phyloP scores from a whole-genome alignment of 2,329 filamentous ascomycete species.

The Trichoderma lentiforme region DNA sequence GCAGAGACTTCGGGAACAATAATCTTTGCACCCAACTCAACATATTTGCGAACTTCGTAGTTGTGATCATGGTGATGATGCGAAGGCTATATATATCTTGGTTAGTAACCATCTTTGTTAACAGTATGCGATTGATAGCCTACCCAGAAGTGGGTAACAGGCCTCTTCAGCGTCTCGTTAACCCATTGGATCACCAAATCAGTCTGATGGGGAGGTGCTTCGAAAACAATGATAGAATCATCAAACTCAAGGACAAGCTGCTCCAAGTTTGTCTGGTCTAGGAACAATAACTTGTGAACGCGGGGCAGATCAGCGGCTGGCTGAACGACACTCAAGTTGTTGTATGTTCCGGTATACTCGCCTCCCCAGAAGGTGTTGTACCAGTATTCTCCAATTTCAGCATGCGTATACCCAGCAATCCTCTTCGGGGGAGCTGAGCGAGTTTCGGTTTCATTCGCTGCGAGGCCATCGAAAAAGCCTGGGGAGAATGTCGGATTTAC shows the following conservation, averaged over 20 bases:
- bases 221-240: not conserved
- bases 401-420: not conserved
- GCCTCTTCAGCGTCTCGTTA: not conserved
- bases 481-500: not conserved
- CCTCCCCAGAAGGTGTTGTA: not conserved
- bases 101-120: not conserved
- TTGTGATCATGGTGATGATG: not conserved
- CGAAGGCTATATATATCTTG: not conserved
- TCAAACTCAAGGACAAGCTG: not conserved
- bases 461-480: not conserved
- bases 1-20: not conserved
- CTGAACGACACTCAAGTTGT: not conserved
- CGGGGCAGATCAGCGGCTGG: not conserved
- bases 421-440: not conserved
- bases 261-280: not conserved
- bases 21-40: not conserved
- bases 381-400: not conserved
- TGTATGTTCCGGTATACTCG: not conserved
- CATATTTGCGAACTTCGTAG: not conserved
- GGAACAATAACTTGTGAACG: not conserved
- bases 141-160: not conserved
- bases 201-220: not conserved
- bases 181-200: not conserved
- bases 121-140: not conserved
- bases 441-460: not conserved